Base-by-base conservation (phyloP, 345 rosid species). In the Conringia planisiliqua region DNA sequence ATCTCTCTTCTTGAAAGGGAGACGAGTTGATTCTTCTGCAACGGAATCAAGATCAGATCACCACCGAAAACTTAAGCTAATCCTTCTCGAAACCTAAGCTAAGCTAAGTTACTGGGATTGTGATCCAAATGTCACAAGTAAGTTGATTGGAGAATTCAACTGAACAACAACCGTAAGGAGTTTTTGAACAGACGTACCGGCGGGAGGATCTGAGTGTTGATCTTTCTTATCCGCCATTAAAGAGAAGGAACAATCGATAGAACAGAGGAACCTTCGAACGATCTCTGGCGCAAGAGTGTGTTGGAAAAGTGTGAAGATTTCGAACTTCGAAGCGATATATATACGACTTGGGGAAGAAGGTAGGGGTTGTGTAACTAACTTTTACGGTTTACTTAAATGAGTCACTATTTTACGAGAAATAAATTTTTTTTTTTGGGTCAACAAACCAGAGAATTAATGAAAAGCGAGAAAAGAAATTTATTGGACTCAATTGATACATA, bases 31-130 rank as follows among this genome's bases (percentile, higher is more conserved):
- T 47, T 27, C 61, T 14, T 58, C 18, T 36, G 66, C 47, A 55
- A 55, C 38, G 47, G 52, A 43, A 58, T 27, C 78, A 73, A 57
- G 39, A 74, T 74, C 47, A 62, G 10, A 29, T 62, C 51, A 39
- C 4, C 10, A 62, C 43, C 32, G 18, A n/a, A 27, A 46, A 33
- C n/a, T 18, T 27, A 44, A 20, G 24, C 29, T 60, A 7, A 22
- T n/a, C n/a, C n/a, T n/a, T n/a, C n/a, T n/a, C n/a, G n/a, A 27
- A 46, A 33, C n/a, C 27, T 27, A 44, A 20, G 24, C 29, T 60
- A 7, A 22, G 1, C 24, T 22, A 22, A 22, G 24, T 48, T 26
- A 11, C 17, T 48, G 29, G 17, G 29, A 18, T 36, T 51, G 32
- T 0, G 54, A 10, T 72, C 69, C 20, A 24, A 50, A 48, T 17